Evolutionary conservation across 2,329 filamentous ascomycete species (phyloP).

Genomic region (Fusarium vanettenii): DNA sequence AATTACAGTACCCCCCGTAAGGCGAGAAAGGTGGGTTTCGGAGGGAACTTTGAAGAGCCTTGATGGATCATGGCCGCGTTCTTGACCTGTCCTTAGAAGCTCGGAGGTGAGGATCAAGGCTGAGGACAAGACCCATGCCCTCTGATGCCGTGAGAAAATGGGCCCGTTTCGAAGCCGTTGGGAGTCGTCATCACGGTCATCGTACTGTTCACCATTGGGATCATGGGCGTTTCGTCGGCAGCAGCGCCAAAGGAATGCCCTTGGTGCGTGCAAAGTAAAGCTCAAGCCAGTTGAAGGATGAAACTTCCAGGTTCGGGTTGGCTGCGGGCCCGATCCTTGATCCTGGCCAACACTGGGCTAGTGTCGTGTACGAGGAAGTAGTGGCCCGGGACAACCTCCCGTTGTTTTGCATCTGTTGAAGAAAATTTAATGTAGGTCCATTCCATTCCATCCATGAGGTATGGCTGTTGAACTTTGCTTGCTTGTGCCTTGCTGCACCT

Average conservation of each 20-base stretch:
- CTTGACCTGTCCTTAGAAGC: neutral
- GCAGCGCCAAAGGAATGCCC: constrained; percentile 22
- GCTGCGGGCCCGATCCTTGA: constrained; percentile 32
- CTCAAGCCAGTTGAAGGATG: constrained; percentile 36
- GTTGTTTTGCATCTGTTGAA: constrained; percentile 10
- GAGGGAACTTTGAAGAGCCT: constrained; percentile 2
- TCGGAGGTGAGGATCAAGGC: constrained; percentile 6
- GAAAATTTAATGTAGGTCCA: neutral
- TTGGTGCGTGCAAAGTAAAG: constrained; percentile 5
- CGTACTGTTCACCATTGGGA: constrained; percentile 1
- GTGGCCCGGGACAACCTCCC: constrained; percentile 13
- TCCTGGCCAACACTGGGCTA: constrained; percentile 21
- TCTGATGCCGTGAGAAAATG: constrained; percentile 9
- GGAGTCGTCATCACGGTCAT: constrained; percentile 15
- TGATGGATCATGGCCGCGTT: neutral
- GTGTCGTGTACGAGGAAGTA: constrained; percentile 21
- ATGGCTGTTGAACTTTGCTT: neutral
- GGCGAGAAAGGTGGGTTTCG: constrained; percentile 18
- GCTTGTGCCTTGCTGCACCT: constrained; percentile 7
- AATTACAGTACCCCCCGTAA: constrained; percentile 33
- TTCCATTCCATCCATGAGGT: neutral
- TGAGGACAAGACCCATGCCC: constrained; percentile 7
- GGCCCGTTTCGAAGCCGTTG: constrained; percentile 10
- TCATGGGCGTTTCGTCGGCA: constrained; percentile 12
- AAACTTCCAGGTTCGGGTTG: constrained; percentile 40